Conservation (phyloP, 768 basidiomycete genomes). For the Mycena haematopus region DNA sequence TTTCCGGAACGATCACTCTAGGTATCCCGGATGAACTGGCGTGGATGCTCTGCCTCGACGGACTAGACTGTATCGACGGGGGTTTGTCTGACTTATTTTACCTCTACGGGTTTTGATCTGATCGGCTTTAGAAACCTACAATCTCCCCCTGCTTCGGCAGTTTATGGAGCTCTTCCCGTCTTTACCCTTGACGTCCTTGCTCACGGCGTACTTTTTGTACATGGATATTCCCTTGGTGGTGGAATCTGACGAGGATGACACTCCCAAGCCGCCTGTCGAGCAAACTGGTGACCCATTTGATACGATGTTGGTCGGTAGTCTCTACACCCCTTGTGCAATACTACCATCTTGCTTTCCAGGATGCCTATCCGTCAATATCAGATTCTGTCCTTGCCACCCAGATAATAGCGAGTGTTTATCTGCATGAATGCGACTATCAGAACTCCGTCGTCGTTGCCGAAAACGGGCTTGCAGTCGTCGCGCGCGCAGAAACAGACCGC, state of each 20-base stretch:
- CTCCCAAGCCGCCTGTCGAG: conserved; percentile 36
- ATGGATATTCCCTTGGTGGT: conserved; percentile 49
- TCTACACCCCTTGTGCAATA: background rate
- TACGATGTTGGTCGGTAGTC: conserved; percentile 61
- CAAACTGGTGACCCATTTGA: conserved; percentile 66
- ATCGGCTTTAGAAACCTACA: conserved; percentile 61
- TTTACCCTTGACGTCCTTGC: conserved; percentile 58
- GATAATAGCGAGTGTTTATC: conserved; percentile 69
- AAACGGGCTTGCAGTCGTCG: conserved; percentile 65
- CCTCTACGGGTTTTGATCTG: conserved; percentile 9
- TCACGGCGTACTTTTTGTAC: conserved; percentile 75
- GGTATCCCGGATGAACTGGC: conserved; percentile 79
- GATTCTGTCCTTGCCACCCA: conserved; percentile 73
- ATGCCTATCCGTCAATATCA: conserved; percentile 54
- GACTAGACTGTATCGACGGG: conserved; percentile 67
- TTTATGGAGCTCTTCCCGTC: conserved; percentile 73
- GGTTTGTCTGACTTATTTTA: conserved; percentile 48
- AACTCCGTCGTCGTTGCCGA: conserved; percentile 77
- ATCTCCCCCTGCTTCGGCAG: conserved; percentile 57
- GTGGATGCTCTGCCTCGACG: conserved; percentile 82
- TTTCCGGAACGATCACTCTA: conserved; percentile 78
- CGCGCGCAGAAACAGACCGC: conserved; percentile 58
- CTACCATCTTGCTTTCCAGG: conserved; percentile 45
- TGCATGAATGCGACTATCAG: conserved; percentile 73
- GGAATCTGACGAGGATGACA: conserved; percentile 49